Evolutionary conservation across 495 filamentous ascomycete species (phyloP), one percentile per base, ranked within the genome.

Genomic region (Hypomontagnella submonticulosa): DNA sequence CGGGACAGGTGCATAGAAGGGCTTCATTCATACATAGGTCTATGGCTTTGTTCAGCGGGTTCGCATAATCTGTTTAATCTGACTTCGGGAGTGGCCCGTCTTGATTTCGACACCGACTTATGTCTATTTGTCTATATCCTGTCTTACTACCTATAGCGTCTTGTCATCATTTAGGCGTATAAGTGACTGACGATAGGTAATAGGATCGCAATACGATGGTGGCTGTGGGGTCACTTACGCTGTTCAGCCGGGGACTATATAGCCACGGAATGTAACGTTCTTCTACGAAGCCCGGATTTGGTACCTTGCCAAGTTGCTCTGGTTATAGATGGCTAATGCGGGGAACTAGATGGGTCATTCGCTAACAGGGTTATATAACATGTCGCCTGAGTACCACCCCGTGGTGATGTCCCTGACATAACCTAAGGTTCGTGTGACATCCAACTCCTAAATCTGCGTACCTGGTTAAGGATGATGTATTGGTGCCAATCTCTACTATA

Each of bases 221-320:
- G 16, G 13, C 18, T 43, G 41, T 51, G 56, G 56, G 30, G 37
- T 20, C 27, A 16, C 15, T 33, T 47, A 38, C 20, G 2, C 37
- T 61, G 8, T 61, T 56, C 37, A 49, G 33, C 57, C 13, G 46
- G 12, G 11, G 7, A 43, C 23, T 18, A 19, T 27, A 33, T 33
- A 57, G 16, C 54, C 16, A 50, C 47, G 48, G 48, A 30, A 68
- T 68, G 65, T 68, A 68, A 68, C 65, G 42, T 41, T 67, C 57
- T 58, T 49, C 37, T 32, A 19, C 33, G 12, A 66, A 56, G 13
- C 49, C 50, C 16, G 63, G 36, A 47, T 66, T 49, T 27, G n/a
- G 13, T 34, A 41, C 43, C 12, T 32, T 52, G 13, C 19, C n/a
- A 36, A 50, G 46, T 38, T n/a, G 34, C 10, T 42, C 41, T 37